Evolutionary conservation across 768 basidiomycete species (phyloP).

Genomic region (Suillus fuscotomentosus): DNA sequence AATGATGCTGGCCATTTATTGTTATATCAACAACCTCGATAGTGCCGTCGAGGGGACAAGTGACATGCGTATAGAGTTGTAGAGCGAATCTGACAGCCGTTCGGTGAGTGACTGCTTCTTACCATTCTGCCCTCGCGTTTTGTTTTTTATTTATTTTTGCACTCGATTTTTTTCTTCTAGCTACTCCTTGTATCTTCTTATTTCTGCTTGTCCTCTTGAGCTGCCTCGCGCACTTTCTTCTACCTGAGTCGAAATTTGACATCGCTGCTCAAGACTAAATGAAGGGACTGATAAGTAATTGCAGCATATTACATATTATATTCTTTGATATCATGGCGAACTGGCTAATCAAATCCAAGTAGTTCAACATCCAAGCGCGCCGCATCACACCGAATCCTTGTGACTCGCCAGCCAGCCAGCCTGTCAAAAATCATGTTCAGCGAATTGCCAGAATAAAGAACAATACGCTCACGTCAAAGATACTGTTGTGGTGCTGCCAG

Average conservation of each 20-base stretch:
- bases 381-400: neutral
- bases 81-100: no score
- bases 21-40: no score
- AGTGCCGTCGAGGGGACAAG: no score
- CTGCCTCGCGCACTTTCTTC: neutral
- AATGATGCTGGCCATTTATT: no score
- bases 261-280: neutral
- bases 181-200: neutral
- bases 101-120: no score
- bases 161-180: neutral
- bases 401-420: constrained; percentile 8
- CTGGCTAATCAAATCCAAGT: neutral
- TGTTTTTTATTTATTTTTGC: neutral
- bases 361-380: neutral
- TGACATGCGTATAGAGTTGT: no score
- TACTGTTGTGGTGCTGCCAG: constrained; percentile 17
- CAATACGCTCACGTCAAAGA: constrained; percentile 20
- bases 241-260: neutral
- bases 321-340: neutral
- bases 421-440: constrained; percentile 1
- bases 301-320: no score
- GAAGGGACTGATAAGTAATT: neutral
- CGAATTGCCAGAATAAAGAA: neutral
- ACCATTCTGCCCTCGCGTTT: neutral
- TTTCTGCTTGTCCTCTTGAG: no score